Conservation (phyloP, 2,329 filamentous ascomycete species). For the Epichloe aotearoae region DNA sequence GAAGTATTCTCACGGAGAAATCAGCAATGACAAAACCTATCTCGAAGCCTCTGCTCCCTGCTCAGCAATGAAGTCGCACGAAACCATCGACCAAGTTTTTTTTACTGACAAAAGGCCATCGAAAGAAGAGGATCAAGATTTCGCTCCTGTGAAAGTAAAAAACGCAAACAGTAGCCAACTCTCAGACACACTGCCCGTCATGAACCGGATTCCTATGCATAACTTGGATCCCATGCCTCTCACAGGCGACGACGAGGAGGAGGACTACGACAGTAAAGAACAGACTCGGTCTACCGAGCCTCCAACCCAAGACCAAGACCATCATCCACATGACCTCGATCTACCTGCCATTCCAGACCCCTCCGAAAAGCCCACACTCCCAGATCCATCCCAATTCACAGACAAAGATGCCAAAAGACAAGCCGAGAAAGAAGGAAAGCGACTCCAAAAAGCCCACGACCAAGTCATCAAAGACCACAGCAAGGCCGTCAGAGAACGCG, state of each 20-base stretch:
- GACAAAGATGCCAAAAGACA: conserved; percentile 58
- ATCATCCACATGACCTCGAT: conserved; percentile 9
- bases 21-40: background rate
- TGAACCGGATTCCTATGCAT: conserved; percentile 17
- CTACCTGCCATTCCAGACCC: conserved; percentile 32
- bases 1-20: background rate
- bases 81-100: background rate
- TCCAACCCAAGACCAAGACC: background rate
- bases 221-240: conserved; percentile 28
- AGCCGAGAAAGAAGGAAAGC: conserved; percentile 54
- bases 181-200: background rate
- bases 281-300: background rate
- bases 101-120: background rate
- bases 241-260: background rate
- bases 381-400: conserved; percentile 44
- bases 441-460: conserved; percentile 50
- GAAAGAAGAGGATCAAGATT: background rate
- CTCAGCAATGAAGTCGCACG: background rate
- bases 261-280: background rate
- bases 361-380: conserved; percentile 31
- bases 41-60: background rate
- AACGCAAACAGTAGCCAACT: background rate
- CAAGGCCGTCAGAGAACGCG: conserved; percentile 48
- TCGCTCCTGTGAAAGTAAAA: background rate
- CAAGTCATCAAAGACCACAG: conserved; percentile 53